These are phyloP conservation scores for Chaetomium olivaceum DNA, from an alignment of 2,329 filamentous ascomycete genomes.

Conservation along the genomic window DNA sequence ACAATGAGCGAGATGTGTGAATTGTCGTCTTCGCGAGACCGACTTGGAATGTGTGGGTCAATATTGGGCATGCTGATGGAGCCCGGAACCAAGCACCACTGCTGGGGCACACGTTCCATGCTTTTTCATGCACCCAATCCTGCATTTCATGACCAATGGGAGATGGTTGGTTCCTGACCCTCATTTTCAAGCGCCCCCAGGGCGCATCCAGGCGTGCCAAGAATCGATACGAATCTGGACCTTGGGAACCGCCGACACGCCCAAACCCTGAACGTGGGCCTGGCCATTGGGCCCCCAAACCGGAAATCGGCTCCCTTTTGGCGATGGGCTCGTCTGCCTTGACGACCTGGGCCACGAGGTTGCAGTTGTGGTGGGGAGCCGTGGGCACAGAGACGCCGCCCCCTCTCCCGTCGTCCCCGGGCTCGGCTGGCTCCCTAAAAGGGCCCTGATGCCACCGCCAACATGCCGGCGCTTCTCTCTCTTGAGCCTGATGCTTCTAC, in stretches of 20 bases:
- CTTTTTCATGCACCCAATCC: background rate
- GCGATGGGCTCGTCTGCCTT: background rate
- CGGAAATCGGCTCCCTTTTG: conserved; percentile 10
- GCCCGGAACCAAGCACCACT: background rate
- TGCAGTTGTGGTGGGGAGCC: background rate
- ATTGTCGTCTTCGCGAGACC: background rate
- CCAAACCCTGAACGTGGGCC: conserved; percentile 4
- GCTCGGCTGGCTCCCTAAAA: conserved; percentile 15
- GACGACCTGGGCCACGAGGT: background rate
- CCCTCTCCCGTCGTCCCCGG: background rate
- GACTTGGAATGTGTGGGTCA: background rate
- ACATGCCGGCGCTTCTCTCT: conserved; percentile 11
- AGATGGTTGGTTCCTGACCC: background rate
- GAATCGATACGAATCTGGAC: conserved; percentile 20
- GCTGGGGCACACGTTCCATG: conserved; percentile 10
- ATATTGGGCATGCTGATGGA: conserved; percentile 2
- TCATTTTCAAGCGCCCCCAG: conserved; percentile 8
- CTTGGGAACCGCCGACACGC: background rate
- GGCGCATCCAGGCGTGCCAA: conserved; percentile 8
- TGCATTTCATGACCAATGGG: conserved; percentile 19
- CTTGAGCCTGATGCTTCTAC: conserved; percentile 24
- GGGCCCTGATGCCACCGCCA: conserved; percentile 10
- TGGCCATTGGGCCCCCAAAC: conserved; percentile 19
- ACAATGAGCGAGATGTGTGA: background rate
- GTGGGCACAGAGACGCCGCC: background rate